Evolutionary conservation across 768 basidiomycete species (phyloP), one percentile per base, ranked within the genome.

Genomic region (Lepiota venenata): DNA sequence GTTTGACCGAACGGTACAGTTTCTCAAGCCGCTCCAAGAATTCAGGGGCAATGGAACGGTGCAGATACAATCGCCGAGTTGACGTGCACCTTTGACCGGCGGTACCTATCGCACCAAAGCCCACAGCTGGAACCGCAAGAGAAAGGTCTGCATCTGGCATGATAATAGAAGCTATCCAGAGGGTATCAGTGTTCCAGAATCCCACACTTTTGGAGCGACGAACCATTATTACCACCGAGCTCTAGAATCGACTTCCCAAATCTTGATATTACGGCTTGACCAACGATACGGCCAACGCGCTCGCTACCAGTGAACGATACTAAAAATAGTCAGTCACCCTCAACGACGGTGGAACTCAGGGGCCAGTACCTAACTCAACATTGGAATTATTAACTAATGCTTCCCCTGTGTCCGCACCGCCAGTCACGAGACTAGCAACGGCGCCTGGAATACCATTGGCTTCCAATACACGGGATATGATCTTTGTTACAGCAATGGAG

Each of bases 221-320:
- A 69, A 92, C 92, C 93, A 65, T 98, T 98, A 72, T 98, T 98
- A 35, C 96, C 96, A 21, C 95, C 95, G 40, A 98, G 75, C 66
- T 98, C 96, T 21, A 98, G 79, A 18, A 98, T 83, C 27, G 84
- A 78, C 72, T 96, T 92, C 16, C 94, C 95, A 68, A 95, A 96
- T 58, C 93, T 78, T 52, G 84, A 83, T 67, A 89, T 89, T 2
- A 97, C 94, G 57, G 76, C 77, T 72, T 84, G 85, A n/a, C 90
- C 90, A n/a, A 98, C 93, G 54, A 83, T 79, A 48, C 87, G 81
- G 11, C 96, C 96, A 51, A 92, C 85, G 49, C 76, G 75, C 69
- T 98, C 96, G 63, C 91, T 93, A 3, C 96, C 96, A 2, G 96
- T 98, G 69, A 98, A 98, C 36, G 91, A 93, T 18, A 98, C 93